Conservation (phyloP, 768 basidiomycete species). For the Auriscalpium vulgare region DNA sequence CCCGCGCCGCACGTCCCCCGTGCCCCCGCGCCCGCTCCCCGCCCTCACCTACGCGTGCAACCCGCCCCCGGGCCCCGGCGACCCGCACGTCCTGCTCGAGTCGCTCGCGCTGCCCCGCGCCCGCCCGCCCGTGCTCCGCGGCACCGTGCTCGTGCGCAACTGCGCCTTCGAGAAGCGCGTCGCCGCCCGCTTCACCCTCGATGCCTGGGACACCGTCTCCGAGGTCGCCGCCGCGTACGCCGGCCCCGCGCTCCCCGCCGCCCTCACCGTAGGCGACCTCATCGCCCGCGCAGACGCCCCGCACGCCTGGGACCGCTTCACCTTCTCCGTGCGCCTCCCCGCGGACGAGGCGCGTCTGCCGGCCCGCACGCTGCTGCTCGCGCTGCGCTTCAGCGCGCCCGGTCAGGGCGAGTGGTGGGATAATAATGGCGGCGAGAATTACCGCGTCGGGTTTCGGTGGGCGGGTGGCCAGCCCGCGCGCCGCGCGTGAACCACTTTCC, state of each 20-base stretch:
- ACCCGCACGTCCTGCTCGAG: constrained; percentile 31
- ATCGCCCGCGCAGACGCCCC: neutral
- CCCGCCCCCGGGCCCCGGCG: constrained; percentile 15
- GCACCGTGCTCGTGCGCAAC: constrained; percentile 80
- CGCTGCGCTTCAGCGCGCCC: constrained; percentile 41
- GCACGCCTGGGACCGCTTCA: constrained; percentile 27
- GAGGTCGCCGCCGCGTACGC: constrained; percentile 58
- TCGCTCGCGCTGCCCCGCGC: constrained; percentile 28
- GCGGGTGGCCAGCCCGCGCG: too few relatives aligned
- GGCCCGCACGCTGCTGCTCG: constrained; percentile 49
- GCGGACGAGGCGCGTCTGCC: constrained; percentile 21
- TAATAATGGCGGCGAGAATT: constrained; percentile 76
- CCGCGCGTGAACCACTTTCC: constrained; percentile 19
- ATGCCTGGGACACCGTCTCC: constrained; percentile 88
- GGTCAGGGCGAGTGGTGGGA: constrained; percentile 85
- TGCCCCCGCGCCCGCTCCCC: constrained; percentile 27
- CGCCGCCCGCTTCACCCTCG: constrained; percentile 81
- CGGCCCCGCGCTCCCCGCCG: constrained; percentile 25
- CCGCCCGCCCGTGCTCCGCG: constrained; percentile 42
- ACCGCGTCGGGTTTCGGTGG: constrained; percentile 53
- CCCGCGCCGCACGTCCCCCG: constrained; percentile 16
- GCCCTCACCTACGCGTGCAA: constrained; percentile 10
- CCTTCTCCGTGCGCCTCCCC: constrained; percentile 52
- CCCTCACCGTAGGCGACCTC: neutral
- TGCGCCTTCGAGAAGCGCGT: constrained; percentile 82